Percentiles rank a stretch among this genome's conserved stretches.
phyloP scores from a whole-genome alignment of 768 basidiomycete species.

The Lactifluus echinatus region DNA sequence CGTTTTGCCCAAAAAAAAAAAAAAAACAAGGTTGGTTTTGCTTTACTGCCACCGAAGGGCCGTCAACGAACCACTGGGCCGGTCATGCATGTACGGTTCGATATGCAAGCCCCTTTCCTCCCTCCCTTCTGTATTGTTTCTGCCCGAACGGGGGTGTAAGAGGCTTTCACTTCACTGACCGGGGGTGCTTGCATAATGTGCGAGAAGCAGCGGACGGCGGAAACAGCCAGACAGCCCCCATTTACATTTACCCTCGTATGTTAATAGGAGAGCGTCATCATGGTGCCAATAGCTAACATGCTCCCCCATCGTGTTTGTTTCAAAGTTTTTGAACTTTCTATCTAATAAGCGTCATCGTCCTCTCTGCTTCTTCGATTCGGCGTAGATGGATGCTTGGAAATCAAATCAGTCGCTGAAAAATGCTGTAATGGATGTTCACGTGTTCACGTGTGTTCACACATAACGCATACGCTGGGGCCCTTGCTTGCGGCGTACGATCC shows the following conservation, averaged over 20 bases:
- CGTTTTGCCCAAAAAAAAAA: neutral
- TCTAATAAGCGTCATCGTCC: neutral
- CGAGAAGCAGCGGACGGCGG: slow-evolving; percentile 3
- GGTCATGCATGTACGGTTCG: neutral
- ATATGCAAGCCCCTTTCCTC: neutral
- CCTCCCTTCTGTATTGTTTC: neutral
- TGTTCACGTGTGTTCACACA: neutral
- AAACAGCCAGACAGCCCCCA: too few relatives aligned
- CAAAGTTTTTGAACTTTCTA: neutral
- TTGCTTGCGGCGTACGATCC: neutral
- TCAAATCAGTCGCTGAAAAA: too few relatives aligned
- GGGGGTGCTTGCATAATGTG: neutral
- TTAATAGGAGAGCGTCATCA: neutral
- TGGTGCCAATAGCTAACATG: neutral
- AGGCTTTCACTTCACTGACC: too few relatives aligned
- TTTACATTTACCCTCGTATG: neutral
- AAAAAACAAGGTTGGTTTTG: neutral
- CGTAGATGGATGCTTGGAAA: neutral
- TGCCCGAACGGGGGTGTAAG: neutral
- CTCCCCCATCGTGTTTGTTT: neutral
- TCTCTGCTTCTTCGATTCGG: neutral
- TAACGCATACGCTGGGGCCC: too few relatives aligned
- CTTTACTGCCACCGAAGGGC: neutral
- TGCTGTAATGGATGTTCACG: neutral
- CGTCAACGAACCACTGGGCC: neutral